Base-by-base conservation (phyloP, 2,329 filamentous ascomycete species). In the Fusarium piperis region DNA sequence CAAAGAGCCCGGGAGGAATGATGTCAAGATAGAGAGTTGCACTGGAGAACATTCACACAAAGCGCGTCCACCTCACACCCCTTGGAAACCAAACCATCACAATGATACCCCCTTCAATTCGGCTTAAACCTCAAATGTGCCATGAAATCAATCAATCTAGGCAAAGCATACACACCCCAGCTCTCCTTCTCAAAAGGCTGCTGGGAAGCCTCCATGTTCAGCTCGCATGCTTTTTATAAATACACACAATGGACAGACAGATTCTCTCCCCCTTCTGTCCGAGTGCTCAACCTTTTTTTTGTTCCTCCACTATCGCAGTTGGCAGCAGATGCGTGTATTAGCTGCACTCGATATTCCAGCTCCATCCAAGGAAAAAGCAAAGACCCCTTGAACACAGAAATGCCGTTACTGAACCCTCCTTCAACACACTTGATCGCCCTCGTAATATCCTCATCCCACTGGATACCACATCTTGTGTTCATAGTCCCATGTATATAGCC, bases 221-320 rank as follows among this genome's bases (percentile, higher is more conserved):
- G n/a, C n/a, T 26, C 26, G 11, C 16, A 18, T 66, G 57, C 35
- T 67, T 53, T 57, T 62, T 58, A 62, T 51, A 53, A 60, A 53
- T 60, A 53, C 58, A 52, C 33, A 38, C 48, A 39, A 13, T 52
- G 10, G 23, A 5, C 23, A 23, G 28, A 28, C 26, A 41, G 38
- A 32, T n/a, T 23, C 38, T 23, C 15, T 33, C 16, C 13, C 18
- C 11, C 3, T 48, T n/a, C 15, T 60, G 46, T 36, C 9, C n/a
- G 18, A 28, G 26, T 52, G 33, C 33, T 30, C 52, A 46, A 28
- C 35, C 53, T 41, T 52, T 44, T 16, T 16, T 13, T 23, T 3
- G 23, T 23, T 5, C 23, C 13, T 13, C 13, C 13, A 4, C 6
- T 58, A 18, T 53, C 15, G 35, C 53, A 64, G 5, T 28, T 59